Base-by-base conservation (phyloP, 805 yeast genomes). In the Hanseniaspora vineae region DNA sequence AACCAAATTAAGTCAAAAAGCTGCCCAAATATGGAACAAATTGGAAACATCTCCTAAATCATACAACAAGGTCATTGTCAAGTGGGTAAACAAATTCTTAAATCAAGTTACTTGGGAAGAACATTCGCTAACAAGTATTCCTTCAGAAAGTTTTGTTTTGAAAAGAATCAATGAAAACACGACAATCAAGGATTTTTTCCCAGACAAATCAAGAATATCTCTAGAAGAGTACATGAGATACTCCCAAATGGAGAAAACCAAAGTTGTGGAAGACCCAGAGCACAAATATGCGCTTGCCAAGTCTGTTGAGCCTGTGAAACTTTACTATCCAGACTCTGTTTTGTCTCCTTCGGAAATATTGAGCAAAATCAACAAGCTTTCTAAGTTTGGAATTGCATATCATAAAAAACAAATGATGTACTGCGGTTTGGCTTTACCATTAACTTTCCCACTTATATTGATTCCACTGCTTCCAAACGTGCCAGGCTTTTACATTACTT, bases 401-500 rank as follows among this genome's bases (percentile, higher is more conserved):
- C 95, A 89, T 57, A 64, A 62, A 46, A 80, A 74, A 56, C 73
- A 75, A 54, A 71, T 82, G 52, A 44, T 75, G 2, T 53, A 68
- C 37, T 77, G 83, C 53, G 70, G 76, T 1, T 50, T 80, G 14
- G 78, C 79, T 3, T 63, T 90, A 3, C 97, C 97, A 1, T 52
- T 89, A 42, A 78, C 94, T 0, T 55, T 86, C 2, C 97, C 97
- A 2, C 61, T 89, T 42, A 88, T 86, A 0, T 55, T 87, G 42
- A 58, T 90, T 0, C 97, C 97, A 0, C 70, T 89, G n/a, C 61
- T 88, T 2, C 97, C 97, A 18, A 89, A 89, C 56, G 76, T 89
- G 18, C 97, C 97, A 0, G 96, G 96, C 0, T 83, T 90, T 58
- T 90, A 87, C 57, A 64, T 89, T 42, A 71, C 83, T 2, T 89